Conservation (phyloP, 2,329 filamentous ascomycete species). For the Tolypocladium ophioglossoides region DNA sequence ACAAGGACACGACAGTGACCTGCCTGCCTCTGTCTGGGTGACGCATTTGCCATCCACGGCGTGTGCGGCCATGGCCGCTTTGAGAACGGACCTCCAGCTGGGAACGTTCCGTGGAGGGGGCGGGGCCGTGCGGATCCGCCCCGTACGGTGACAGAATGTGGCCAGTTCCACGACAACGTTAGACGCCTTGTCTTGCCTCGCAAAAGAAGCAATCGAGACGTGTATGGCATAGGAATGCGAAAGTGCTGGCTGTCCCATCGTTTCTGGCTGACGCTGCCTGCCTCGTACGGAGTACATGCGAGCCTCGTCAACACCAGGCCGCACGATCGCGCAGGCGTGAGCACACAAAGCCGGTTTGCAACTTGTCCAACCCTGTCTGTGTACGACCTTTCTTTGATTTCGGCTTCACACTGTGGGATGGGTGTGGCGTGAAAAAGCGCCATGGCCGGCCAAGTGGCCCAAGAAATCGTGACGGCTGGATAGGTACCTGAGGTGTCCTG, state of each 20-base stretch:
- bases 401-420: neutral
- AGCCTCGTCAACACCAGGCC: neutral
- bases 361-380: neutral
- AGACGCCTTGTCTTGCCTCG: neutral
- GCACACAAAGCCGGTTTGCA: neutral
- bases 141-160: too few relatives aligned
- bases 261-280: neutral
- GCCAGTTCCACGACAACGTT: too few relatives aligned
- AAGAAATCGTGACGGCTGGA: neutral
- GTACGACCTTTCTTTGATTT: neutral
- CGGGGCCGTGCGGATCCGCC: neutral
- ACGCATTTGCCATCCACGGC: neutral
- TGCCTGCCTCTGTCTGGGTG: neutral
- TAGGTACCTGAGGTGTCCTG: too few relatives aligned
- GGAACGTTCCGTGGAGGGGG: neutral
- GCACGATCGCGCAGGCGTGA: neutral
- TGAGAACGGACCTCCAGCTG: neutral
- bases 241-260: neutral
- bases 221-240: neutral
- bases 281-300: neutral
- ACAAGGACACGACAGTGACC: neutral
- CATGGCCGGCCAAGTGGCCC: neutral
- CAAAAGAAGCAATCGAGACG: neutral
- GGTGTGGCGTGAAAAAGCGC: neutral
- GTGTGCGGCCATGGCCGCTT: neutral